Conservation (phyloP, 768 basidiomycete genomes). For the Nidularia pulvinata region DNA sequence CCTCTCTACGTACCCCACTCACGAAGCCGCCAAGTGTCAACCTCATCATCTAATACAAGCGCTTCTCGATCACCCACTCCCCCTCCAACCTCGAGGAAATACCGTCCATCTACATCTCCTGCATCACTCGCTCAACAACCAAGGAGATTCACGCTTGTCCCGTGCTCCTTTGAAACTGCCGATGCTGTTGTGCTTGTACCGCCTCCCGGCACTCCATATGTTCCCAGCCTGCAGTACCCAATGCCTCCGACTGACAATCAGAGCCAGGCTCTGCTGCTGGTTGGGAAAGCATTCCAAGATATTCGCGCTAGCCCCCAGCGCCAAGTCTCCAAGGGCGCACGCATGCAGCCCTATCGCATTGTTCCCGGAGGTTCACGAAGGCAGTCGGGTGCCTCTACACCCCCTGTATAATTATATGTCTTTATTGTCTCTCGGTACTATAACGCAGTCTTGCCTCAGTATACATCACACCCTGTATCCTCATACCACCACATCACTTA, state of each 20-base stretch:
- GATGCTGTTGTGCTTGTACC: conserved; percentile 45
- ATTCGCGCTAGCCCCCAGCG: conserved; percentile 39
- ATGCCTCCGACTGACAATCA: conserved; percentile 7
- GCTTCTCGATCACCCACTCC: conserved; percentile 34
- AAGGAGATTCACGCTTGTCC: conserved; percentile 38
- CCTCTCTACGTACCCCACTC: conserved; percentile 14
- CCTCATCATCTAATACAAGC: conserved; percentile 30
- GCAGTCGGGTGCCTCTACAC: not conserved
- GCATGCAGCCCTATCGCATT: conserved; percentile 55
- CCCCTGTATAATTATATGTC: conserved; percentile 1
- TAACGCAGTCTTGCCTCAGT: not conserved
- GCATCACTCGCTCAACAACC: conserved; percentile 3
- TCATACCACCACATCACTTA: not conserved
- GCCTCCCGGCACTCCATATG: conserved; percentile 15
- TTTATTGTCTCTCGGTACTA: not conserved
- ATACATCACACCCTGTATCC: conserved; percentile 1
- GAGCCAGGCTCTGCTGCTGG: conserved; percentile 36
- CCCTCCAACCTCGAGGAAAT: conserved; percentile 9
- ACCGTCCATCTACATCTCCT: conserved; percentile 5
- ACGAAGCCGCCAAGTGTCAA: conserved; percentile 26
- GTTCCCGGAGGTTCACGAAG: conserved; percentile 14
- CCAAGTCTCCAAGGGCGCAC: conserved; percentile 38
- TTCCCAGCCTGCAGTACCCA: not conserved
- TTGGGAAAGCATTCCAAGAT: conserved; percentile 41
- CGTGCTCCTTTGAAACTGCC: conserved; percentile 44